Base-by-base conservation (phyloP, 352 stramenopile genomes). In the Phytophthora foliorum region DNA sequence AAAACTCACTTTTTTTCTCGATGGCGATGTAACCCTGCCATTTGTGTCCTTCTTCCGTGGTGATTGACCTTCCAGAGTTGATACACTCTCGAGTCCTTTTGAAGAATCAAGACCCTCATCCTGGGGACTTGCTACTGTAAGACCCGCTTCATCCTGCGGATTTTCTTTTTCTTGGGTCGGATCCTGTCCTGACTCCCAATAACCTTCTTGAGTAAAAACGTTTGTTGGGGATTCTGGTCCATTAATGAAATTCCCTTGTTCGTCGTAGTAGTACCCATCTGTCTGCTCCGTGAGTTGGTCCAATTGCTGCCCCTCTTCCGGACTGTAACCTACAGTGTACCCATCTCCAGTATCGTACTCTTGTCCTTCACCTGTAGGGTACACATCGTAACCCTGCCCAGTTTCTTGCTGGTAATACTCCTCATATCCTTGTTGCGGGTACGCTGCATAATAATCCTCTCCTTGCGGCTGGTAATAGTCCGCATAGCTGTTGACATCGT, bases 151-250 rank as follows among this genome's bases (percentile, higher is more conserved):
- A 16, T 65, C 59, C 11, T 74, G 44, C 48, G 39, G 48, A 45
- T n/a, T 63, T 10, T 16, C 51, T 9, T 56, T 7, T 52, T n/a
- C n/a, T 42, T 42, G 16, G n/a, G 60, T 48, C n/a, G 68, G 72
- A 52, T 77, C 72, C 2, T 74, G 69, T 34, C 84, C 65, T 13
- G 83, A 72, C 25, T 85, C 62, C 77, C 80, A 88, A 27, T 90
- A 90, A 2, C 69, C 44, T 46, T 86, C 75, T 27, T 89, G 74
- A 19, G 67, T 74, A 51, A 90, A 88, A 1, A 72, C 68, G 38
- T 57, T 67, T 4, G 52, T 67, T 2, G 59, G 51, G 2, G 57
- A 73, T 31, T 63, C 61, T 24, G 51, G 44, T 31, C 50, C 51
- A 13, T 56, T 42, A 13, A 67, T 55, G 13, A 68, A 52, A n/a